These are phyloP conservation scores for Tuber calosporum DNA, from an alignment of 495 filamentous ascomycete species.

Conservation along the genomic window DNA sequence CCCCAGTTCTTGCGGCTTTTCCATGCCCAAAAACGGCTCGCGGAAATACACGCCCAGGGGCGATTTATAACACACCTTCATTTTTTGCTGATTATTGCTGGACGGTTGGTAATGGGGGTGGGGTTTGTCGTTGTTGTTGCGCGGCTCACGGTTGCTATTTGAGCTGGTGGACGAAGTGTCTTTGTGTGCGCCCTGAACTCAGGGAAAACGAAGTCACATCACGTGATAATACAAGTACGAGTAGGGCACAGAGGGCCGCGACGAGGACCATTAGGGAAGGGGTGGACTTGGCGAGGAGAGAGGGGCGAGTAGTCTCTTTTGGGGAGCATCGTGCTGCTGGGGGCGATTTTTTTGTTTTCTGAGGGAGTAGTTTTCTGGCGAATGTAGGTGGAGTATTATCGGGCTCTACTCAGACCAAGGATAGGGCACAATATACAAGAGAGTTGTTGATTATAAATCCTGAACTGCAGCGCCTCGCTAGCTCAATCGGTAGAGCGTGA, in stretches of 20 bases:
- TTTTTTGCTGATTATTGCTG: conserved; percentile 38
- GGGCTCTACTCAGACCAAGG: no score
- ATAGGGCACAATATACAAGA: no score
- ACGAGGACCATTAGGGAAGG: neutral
- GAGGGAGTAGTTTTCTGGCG: accelerated
- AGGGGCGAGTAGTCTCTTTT: neutral
- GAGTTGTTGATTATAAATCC: no score
- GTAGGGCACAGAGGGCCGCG: no score
- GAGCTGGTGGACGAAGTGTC: neutral
- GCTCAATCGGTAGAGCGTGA: conserved; percentile 56
- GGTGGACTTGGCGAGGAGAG: neutral
- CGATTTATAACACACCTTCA: conserved; percentile 38
- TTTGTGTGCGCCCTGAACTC: conserved; percentile 18
- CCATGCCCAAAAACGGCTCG: conserved; percentile 6
- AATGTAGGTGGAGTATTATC: neutral
- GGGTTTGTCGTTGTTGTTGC: conserved; percentile 21
- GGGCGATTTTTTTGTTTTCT: neutral
- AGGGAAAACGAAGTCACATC: conserved; percentile 31
- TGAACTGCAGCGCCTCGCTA: no score
- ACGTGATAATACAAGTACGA: no score
- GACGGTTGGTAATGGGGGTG: conserved; percentile 21
- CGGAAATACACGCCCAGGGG: neutral
- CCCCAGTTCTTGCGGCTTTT: neutral
- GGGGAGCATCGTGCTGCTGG: neutral
- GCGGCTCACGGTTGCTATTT: conserved; percentile 20